phyloP scores from a whole-genome alignment of 139 green algal species.

The Astrephomene gubernaculifera region DNA sequence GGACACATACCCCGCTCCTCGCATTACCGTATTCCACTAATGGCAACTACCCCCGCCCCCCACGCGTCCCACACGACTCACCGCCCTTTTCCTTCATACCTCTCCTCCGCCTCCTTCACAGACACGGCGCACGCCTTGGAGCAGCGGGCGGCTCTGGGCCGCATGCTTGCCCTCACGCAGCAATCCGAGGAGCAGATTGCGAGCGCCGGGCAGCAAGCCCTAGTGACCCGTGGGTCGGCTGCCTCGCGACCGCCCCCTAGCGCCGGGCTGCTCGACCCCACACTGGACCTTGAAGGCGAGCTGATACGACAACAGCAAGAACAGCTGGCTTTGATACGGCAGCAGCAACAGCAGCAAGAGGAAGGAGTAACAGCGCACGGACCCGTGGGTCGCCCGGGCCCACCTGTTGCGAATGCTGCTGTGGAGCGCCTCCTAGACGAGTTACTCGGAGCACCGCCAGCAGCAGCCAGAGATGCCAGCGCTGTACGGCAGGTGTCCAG shows the following conservation, averaged over 20 bases:
- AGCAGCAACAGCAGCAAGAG: too few relatives aligned
- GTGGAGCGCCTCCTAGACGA: slow-evolving; percentile 10
- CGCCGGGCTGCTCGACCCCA: slow-evolving; percentile 9
- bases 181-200: background rate
- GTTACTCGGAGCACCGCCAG: background rate
- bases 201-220: background rate
- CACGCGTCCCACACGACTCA: background rate
- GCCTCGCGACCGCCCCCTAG: background rate
- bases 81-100: background rate
- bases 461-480: background rate
- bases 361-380: too few relatives aligned
- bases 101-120: background rate
- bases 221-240: background rate
- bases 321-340: background rate
- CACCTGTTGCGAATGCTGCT: too few relatives aligned
- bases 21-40: too few relatives aligned
- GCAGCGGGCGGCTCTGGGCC: slow-evolving; percentile 8
- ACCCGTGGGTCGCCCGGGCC: too few relatives aligned
- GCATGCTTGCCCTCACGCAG: slow-evolving; percentile 12
- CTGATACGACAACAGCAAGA: background rate
- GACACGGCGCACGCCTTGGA: background rate
- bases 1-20: too few relatives aligned
- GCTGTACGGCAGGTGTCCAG: background rate
- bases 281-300: background rate
- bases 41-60: too few relatives aligned